A percentile compares a stretch with the other conserved stretches of the same genome.
These are phyloP conservation scores for Solanum hybrid DNA, from an alignment of 305 asterid genomes.

Conservation along the genomic window DNA sequence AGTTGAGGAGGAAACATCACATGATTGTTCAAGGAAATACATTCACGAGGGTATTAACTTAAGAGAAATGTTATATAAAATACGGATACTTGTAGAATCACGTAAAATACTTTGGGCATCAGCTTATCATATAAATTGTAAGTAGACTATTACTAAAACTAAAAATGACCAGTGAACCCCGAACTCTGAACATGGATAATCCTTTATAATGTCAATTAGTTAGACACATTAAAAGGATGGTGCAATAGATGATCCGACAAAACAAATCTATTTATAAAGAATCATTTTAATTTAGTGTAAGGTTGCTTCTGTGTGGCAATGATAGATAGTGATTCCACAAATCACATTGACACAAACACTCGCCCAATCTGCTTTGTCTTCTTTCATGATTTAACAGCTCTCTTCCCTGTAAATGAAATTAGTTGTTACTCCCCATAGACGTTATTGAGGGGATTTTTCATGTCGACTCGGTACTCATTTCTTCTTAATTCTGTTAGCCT, in stretches of 20 bases:
- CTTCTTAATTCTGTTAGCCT: slow-evolving; percentile 40
- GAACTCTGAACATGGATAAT: neutral
- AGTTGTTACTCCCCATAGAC: too few relatives aligned
- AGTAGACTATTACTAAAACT: neutral
- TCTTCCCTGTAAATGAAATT: too few relatives aligned
- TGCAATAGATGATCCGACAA: neutral
- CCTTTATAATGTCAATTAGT: too few relatives aligned
- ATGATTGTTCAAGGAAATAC: neutral
- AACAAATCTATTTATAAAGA: neutral
- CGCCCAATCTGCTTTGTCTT: too few relatives aligned
- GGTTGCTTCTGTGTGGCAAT: too few relatives aligned
- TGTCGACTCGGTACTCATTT: slow-evolving; percentile 80
- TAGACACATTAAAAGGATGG: too few relatives aligned
- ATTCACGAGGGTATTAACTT: neutral
- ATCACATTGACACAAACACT: too few relatives aligned
- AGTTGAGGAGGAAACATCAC: neutral
- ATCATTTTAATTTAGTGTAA: neutral
- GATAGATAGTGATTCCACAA: too few relatives aligned
- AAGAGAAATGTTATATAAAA: neutral
- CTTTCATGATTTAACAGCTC: too few relatives aligned
- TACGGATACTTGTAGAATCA: neutral
- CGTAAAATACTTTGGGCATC: neutral
- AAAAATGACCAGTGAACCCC: neutral
- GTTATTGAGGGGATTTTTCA: slow-evolving; percentile 36
- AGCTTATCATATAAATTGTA: neutral